A percentile compares a stretch with the other conserved stretches of the same genome.
These are phyloP conservation scores for Verbena officinalis DNA, from an alignment of 257 asterid genomes.

Conservation along the genomic window DNA sequence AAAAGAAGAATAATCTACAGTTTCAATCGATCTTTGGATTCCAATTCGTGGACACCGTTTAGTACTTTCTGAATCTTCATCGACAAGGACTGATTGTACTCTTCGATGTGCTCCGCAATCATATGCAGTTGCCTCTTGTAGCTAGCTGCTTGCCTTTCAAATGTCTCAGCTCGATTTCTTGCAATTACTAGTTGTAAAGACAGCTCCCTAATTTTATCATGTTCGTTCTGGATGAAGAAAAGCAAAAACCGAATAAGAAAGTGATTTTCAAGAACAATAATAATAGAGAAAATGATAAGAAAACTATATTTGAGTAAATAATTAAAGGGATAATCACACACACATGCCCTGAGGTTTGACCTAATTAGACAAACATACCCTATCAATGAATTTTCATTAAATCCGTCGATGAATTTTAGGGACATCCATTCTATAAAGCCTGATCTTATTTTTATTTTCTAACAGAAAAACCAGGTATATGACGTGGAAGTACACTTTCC, in stretches of 20 bases:
- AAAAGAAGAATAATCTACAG: constrained; percentile 12
- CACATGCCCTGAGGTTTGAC: too few relatives aligned
- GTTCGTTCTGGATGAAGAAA: constrained; percentile 62
- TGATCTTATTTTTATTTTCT: too few relatives aligned
- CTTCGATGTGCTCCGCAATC: constrained; percentile 84
- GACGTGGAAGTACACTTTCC: too few relatives aligned
- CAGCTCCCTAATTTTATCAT: constrained; percentile 87
- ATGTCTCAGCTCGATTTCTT: constrained; percentile 74
- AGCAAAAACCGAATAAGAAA: not conserved
- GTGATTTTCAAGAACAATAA: not conserved
- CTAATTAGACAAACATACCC: too few relatives aligned
- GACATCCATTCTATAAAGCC: too few relatives aligned
- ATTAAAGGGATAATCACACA: too few relatives aligned
- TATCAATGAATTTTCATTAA: too few relatives aligned
- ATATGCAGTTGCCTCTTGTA: constrained; percentile 84
- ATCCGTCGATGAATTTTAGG: too few relatives aligned
- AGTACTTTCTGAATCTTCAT: constrained; percentile 68
- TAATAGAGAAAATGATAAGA: constrained; percentile 5
- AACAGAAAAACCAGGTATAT: too few relatives aligned
- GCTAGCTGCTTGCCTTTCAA: constrained; percentile 57
- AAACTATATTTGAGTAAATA: not conserved
- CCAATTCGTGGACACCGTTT: constrained; percentile 64
- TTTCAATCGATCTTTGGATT: constrained; percentile 48
- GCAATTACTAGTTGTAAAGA: constrained; percentile 79
- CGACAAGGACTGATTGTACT: constrained; percentile 74